Evolutionary conservation across 2,329 filamentous ascomycete genomes (phyloP).

Genomic region (Microsporum canis): DNA sequence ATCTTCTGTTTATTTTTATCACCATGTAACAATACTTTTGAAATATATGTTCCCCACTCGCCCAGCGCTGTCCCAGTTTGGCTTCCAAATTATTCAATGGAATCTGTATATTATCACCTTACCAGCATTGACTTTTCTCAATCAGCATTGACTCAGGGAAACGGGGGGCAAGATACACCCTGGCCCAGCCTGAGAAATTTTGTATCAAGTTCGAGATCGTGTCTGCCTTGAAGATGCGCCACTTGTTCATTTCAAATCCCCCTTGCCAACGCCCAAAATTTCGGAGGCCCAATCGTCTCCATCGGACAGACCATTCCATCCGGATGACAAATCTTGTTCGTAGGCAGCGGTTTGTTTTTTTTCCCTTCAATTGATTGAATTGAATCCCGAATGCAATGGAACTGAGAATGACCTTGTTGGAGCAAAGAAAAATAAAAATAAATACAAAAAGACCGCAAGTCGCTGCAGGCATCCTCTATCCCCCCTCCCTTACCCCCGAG

Average conservation of each 20-base stretch:
- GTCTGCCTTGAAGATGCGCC: slow-evolving; percentile 1
- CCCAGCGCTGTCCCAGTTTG: background rate
- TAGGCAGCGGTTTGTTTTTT: background rate
- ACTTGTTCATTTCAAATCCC: background rate
- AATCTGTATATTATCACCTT: background rate
- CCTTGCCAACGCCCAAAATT: background rate
- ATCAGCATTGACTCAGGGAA: background rate
- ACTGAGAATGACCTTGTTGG: background rate
- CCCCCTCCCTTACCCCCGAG: background rate
- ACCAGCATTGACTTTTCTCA: background rate
- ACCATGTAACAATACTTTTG: background rate
- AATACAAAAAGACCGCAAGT: no score
- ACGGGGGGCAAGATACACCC: background rate
- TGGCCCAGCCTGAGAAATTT: background rate
- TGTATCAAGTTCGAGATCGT: background rate
- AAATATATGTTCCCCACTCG: background rate
- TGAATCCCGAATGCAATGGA: background rate
- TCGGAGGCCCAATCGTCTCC: background rate
- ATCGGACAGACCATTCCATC: background rate
- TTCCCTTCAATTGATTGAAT: background rate
- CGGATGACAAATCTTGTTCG: background rate
- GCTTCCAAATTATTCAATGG: background rate
- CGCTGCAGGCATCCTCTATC: background rate
- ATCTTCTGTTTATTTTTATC: background rate
- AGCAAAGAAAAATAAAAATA: no score